phyloP scores from a whole-genome alignment of 169 alveolate genomes.

The Cryptosporidium parvum region DNA sequence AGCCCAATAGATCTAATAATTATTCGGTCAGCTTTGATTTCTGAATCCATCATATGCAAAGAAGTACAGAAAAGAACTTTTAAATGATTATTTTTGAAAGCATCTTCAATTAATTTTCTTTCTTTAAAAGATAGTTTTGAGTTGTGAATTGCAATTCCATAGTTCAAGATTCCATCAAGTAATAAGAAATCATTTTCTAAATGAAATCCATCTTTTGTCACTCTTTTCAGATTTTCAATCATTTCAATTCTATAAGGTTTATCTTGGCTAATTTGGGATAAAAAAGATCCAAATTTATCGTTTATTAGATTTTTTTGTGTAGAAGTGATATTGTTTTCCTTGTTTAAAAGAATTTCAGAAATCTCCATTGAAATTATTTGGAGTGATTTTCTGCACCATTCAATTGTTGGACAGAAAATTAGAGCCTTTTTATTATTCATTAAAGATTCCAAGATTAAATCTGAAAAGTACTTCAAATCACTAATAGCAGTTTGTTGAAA shows the following conservation, averaged over 20 bases:
- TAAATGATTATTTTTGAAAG: slow-evolving; percentile 6
- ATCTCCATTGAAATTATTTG: slow-evolving; percentile 2
- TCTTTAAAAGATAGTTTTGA: slow-evolving; percentile 39
- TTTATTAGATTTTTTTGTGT: background rate
- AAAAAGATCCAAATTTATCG: background rate
- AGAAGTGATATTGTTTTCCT: background rate
- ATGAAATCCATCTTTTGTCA: background rate
- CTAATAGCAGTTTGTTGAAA: background rate
- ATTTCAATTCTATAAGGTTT: background rate
- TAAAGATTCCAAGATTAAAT: slow-evolving; percentile 47
- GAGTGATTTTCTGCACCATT: slow-evolving; percentile 65
- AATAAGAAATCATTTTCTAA: background rate
- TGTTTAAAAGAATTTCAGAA: background rate
- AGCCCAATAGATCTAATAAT: slow-evolving; percentile 64
- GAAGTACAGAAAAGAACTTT: slow-evolving; percentile 36
- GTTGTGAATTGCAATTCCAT: slow-evolving; percentile 39
- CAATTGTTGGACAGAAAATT: slow-evolving; percentile 60
- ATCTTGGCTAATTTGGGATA: background rate
- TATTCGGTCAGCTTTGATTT: slow-evolving; percentile 22
- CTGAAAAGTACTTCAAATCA: slow-evolving; percentile 41
- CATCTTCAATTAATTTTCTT: slow-evolving; percentile 37
- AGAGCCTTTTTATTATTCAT: slow-evolving; percentile 15
- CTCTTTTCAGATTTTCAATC: background rate
- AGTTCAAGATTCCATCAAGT: slow-evolving; percentile 18
- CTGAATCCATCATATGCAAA: slow-evolving; percentile 13